Percentiles rank a stretch among this genome's conserved stretches.
phyloP scores from a whole-genome alignment of 257 asterid genomes.

The Solanum lycopersicoides region DNA sequence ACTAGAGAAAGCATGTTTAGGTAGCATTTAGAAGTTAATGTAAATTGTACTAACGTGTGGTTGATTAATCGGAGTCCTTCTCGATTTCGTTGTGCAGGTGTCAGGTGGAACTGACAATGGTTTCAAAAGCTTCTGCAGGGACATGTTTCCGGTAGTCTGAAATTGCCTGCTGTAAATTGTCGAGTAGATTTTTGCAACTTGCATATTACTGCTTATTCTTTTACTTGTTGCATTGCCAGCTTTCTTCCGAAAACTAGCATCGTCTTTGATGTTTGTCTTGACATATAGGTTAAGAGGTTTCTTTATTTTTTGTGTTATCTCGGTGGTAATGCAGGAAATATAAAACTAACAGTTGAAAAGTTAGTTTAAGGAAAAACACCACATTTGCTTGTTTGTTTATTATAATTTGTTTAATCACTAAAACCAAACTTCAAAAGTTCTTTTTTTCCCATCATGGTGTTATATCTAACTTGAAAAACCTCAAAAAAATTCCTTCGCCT shows the following conservation, averaged over 20 bases:
- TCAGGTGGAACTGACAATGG: constrained; percentile 25
- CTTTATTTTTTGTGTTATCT: not conserved
- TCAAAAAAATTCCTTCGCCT: not conserved
- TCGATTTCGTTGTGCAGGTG: constrained; percentile 24
- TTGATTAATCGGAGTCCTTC: not conserved
- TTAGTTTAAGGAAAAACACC: not conserved
- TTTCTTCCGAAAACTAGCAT: not conserved
- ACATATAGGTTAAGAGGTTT: not conserved
- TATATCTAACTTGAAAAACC: not conserved
- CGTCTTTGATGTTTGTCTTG: not conserved
- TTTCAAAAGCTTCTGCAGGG: constrained; percentile 53
- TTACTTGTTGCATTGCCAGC: not conserved
- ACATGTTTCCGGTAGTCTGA: constrained; percentile 43
- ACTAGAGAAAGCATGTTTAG: not conserved
- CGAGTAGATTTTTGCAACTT: not conserved
- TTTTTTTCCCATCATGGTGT: not conserved
- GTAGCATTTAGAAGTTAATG: not conserved
- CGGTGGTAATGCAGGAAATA: not conserved
- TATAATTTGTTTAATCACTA: not conserved
- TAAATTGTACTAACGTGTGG: not conserved
- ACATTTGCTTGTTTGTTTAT: not conserved
- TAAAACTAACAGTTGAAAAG: not conserved
- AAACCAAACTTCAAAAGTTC: not conserved
- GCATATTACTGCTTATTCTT: not conserved
- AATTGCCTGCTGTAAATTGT: not conserved